Base-by-base conservation (phyloP, 1,284 basidiomycete genomes). In the Melampsora medusae region DNA sequence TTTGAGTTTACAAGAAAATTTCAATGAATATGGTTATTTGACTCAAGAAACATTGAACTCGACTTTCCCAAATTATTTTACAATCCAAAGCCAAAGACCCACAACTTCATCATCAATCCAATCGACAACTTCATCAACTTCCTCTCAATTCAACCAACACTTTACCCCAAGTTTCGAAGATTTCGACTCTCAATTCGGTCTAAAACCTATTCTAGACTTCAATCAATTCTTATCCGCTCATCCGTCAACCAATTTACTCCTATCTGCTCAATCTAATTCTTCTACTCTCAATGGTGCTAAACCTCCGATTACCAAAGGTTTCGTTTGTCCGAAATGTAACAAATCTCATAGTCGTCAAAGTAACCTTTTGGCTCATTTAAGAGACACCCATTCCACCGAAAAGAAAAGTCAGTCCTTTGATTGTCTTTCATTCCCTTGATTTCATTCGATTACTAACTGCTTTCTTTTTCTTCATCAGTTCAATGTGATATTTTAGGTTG, bases 271-370 rank as follows among this genome's bases (percentile, higher is more conserved):
- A 5, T 6, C 53, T n/a, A 56, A 56, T n/a, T n/a, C n/a, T 22
- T 7, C 2, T 10, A 10, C 10, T 22, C 14, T 28, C 4, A 7
- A n/a, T 7, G 9, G 4, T 2, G n/a, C 2, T 22, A 28, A n/a
- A 56, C 19, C n/a, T 22, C 25, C 53, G 6, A 56, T 56, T 7
- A 16, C 19, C n/a, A 25, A 66, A 42, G 38, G 35, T n/a, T 76
- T 76, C 46, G 46, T 76, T 65, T 76, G 74, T 65, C 74, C 59
- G 0, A 69, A 50, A 65, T 76, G 74, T 59, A 59, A 61, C 16
- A 76, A 76, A 48, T 56, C 56, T 19, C 74, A 76, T 49, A 69
- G 66, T 59, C 56, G 74, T 3, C 74, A 76, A n/a, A 69, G 67
- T 35, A 76, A 76, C 31, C 61, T 76, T 6, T 48, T 69, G 35